Base-by-base conservation (phyloP, 495 filamentous ascomycete species). In the Rhypophila decipiens region DNA sequence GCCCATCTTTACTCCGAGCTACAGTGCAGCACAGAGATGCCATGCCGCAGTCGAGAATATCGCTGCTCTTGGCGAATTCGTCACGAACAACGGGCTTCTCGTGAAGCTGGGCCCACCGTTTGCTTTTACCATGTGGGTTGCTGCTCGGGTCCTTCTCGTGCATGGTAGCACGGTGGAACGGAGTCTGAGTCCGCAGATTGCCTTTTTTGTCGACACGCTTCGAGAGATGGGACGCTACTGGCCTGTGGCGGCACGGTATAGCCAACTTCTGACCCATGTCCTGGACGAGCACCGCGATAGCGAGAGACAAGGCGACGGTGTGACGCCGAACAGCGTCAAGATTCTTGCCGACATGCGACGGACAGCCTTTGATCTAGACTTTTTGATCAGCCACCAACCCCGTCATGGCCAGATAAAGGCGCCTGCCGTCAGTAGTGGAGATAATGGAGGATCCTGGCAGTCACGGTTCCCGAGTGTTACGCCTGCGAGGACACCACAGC, bases 271-370 rank as follows among this genome's bases (percentile, higher is more conserved):
- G 2, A 80, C 83, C 41, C 78, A 88, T 31, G 89, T 95, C 10
- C 76, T 95, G 9, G 86, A 91, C 57, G 88, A 94, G 61, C 85
- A 90, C 53, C 74, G 76, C 53, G 86, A 88, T 52, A 85, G 84
- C 44, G 85, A 90, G 58, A 74, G 79, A 24, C 78, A 81, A 4
- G 82, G 83, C 10, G 85, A 87, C 43, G 76, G 84, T n/a, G 76
- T 82, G 21, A 87, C 85, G 0, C 87, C 88, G 0, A 87, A 83
- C 17, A 87, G 80, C 8, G 88, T 95, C 31, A 84, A 82, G 57
- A 95, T 95, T 45, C 70, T 95, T 3, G 85, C 87, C 2, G 89
- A 95, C 56, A 94, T 95, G 89, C 77, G 89, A 19, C 74, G 89
- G 24, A 83, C 77, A 20, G 89, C 89, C 4, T 95, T 86, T 53